These are phyloP conservation scores for Solanum piurae DNA, from an alignment of 257 asterid species.

Conservation along the genomic window DNA sequence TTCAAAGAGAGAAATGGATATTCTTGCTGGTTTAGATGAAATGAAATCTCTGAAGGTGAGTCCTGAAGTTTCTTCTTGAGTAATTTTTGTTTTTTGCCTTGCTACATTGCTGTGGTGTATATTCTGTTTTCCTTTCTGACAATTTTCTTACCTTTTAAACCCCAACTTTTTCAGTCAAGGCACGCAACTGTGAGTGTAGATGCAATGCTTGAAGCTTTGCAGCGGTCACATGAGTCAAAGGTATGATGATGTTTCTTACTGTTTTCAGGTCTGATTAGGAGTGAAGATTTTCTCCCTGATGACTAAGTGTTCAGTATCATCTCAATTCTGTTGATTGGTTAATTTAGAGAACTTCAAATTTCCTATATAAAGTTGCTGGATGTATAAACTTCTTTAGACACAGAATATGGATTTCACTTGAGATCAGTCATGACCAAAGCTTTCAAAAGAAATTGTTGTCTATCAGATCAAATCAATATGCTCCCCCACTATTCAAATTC, in stretches of 20 bases:
- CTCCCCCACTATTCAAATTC: not conserved
- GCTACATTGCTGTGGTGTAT: not conserved
- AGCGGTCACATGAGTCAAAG: slow-evolving; percentile 46
- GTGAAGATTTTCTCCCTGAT: not conserved
- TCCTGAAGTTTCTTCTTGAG: not conserved
- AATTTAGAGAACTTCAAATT: not conserved
- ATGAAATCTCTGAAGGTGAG: slow-evolving; percentile 88
- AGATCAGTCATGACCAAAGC: not conserved
- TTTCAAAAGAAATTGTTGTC: not conserved
- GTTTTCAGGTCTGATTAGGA: not conserved
- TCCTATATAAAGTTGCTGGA: not conserved
- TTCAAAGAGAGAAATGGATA: slow-evolving; percentile 88
- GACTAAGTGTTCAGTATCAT: not conserved
- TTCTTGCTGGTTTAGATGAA: slow-evolving; percentile 82
- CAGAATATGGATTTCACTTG: not conserved
- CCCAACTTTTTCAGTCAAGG: slow-evolving; percentile 41
- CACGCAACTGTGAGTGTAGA: slow-evolving; percentile 84
- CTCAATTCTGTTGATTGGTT: not conserved
- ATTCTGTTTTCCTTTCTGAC: not conserved
- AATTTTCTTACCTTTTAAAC: not conserved
- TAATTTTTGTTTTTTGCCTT: not conserved
- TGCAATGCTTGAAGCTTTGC: slow-evolving; percentile 80
- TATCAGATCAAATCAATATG: not conserved
- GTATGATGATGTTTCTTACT: slow-evolving; percentile 11
- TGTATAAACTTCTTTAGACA: not conserved